Evolutionary conservation across 345 rosid species (phyloP).

Genomic region (Euphorbia tirucalli): DNA sequence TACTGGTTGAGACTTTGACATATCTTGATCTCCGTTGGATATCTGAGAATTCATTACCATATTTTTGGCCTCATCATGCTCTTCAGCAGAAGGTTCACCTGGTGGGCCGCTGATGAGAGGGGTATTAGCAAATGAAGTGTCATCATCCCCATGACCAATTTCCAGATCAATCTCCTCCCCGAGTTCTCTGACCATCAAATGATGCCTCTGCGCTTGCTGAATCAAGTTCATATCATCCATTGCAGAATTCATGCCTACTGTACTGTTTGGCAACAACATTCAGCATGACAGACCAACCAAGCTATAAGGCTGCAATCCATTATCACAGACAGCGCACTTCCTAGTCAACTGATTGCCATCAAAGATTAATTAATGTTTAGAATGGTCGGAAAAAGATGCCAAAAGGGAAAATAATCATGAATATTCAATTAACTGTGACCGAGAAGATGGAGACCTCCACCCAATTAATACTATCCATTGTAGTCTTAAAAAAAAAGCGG

Average conservation of each 20-base stretch:
- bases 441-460: neutral
- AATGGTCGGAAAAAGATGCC: neutral
- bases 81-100: slow-evolving; percentile 71
- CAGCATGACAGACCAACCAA: slow-evolving; percentile 71
- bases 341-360: slow-evolving; percentile 13
- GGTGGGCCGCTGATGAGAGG: slow-evolving; percentile 65
- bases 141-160: slow-evolving; percentile 92
- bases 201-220: slow-evolving; percentile 97
- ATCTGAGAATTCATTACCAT: slow-evolving; percentile 71
- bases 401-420: neutral
- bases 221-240: slow-evolving; percentile 98
- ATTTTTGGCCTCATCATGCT: slow-evolving; percentile 77
- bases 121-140: slow-evolving; percentile 71
- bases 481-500: too few species aligned
- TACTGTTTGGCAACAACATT: slow-evolving; percentile 82
- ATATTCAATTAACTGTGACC: neutral
- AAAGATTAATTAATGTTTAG: neutral
- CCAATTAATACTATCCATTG: neutral
- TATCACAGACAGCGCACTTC: slow-evolving; percentile 18
- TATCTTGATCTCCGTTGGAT: slow-evolving; percentile 64
- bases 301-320: slow-evolving; percentile 24
- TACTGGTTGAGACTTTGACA: slow-evolving; percentile 53
- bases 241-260: slow-evolving; percentile 80
- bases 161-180: slow-evolving; percentile 99
- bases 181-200: slow-evolving; percentile 79